Percentiles rank a stretch among this genome's conserved stretches.
Conservation (phyloP, 2,329 filamentous ascomycete genomes). For the Talaromyces sp. region DNA sequence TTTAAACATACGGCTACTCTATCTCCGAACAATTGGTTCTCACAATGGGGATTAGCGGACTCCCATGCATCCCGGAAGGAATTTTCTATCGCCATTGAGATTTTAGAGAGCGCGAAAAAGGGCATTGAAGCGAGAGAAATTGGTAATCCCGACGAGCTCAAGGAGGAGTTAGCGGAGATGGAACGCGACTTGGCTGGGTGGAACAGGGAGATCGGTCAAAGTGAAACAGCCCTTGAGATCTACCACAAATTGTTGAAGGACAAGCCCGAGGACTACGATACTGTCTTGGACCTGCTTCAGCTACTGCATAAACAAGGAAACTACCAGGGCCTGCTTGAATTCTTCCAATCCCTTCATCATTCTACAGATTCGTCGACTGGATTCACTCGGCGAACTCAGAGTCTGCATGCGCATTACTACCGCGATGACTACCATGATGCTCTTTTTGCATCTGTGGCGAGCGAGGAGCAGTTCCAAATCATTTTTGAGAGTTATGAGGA, state of each 20-base stretch:
- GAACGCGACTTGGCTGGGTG: slow-evolving; percentile 11
- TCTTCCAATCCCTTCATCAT: slow-evolving; percentile 18
- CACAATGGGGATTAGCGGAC: background rate
- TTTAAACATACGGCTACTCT: background rate
- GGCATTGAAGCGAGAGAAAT: background rate
- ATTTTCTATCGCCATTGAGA: background rate
- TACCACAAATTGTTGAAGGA: slow-evolving; percentile 13
- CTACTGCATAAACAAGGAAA: background rate
- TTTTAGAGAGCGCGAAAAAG: background rate
- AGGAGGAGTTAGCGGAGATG: background rate
- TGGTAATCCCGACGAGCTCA: background rate
- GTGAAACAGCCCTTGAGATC: slow-evolving; percentile 11
- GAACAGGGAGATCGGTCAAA: slow-evolving; percentile 5
- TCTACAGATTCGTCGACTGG: slow-evolving; percentile 11
- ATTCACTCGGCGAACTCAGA: slow-evolving; percentile 8
- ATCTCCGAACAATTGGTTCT: background rate
- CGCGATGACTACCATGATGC: slow-evolving; percentile 6
- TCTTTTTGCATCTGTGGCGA: background rate
- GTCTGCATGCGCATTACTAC: slow-evolving; percentile 10
- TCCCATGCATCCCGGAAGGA: background rate
- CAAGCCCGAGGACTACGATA: background rate
- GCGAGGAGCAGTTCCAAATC: background rate
- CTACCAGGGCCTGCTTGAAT: background rate
- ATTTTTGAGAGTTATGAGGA: background rate
- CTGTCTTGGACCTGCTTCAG: background rate